Evolutionary conservation across 768 basidiomycete genomes (phyloP).

Genomic region (Tricholoma sp.): DNA sequence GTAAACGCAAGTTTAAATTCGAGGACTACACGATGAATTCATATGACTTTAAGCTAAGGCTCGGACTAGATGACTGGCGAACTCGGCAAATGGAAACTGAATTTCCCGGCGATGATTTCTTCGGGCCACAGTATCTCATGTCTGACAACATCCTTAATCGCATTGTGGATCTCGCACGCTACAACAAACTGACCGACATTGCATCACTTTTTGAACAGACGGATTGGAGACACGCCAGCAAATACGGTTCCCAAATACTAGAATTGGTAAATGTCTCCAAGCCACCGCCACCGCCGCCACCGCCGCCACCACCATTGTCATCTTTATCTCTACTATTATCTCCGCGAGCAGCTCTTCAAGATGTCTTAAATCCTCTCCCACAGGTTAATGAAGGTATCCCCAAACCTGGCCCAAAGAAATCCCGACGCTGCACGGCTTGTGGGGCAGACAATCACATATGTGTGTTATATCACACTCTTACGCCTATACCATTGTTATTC

Average conservation of each 20-base stretch:
- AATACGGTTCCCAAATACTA: constrained; percentile 7
- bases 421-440: not conserved
- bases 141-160: constrained; percentile 16
- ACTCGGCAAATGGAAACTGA: not conserved
- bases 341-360: not conserved
- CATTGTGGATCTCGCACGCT: constrained; percentile 22
- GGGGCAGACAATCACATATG: not conserved
- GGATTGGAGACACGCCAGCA: constrained; percentile 10
- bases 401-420: not conserved
- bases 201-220: constrained; percentile 15
- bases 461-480: not conserved
- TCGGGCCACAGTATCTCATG: constrained; percentile 17
- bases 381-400: not conserved
- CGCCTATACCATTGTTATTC: not conserved
- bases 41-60: constrained; percentile 1
- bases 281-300: not conserved
- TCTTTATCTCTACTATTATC: not conserved
- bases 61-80: constrained; percentile 12
- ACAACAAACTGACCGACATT: constrained; percentile 11
- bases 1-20: not conserved
- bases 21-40: not conserved
- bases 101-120: constrained; percentile 5
- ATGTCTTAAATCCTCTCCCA: not conserved
- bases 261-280: not conserved
- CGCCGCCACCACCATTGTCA: not conserved